A percentile compares a stretch with the other conserved stretches of the same genome.
phyloP scores from a whole-genome alignment of 768 basidiomycete species.

The Chlorophyllum brunneum region DNA sequence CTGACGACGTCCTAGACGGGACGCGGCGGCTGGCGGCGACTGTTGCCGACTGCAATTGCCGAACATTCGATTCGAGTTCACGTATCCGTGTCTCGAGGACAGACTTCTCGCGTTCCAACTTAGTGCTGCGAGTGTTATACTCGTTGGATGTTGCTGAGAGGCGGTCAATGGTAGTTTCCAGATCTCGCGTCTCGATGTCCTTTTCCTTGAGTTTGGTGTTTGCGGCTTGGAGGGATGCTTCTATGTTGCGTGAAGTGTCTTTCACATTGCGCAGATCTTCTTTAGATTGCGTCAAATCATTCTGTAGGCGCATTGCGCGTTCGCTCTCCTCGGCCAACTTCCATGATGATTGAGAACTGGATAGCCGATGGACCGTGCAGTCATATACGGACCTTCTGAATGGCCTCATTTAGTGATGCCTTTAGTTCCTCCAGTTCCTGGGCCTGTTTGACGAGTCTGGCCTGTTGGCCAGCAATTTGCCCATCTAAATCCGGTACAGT shows the following conservation, averaged over 20 bases:
- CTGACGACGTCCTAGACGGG: conserved; percentile 48
- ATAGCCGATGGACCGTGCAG: not conserved
- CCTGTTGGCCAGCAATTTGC: conserved; percentile 45
- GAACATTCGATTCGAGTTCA: conserved; percentile 48
- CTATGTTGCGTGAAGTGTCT: conserved; percentile 47
- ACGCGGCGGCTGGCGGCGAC: conserved; percentile 28
- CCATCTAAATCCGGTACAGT: conserved; percentile 29
- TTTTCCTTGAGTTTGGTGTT: conserved; percentile 49
- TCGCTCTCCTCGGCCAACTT: conserved; percentile 57
- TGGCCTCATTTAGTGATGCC: conserved; percentile 37
- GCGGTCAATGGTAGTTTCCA: conserved; percentile 53
- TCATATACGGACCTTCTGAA: conserved; percentile 40
- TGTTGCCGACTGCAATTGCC: conserved; percentile 30
- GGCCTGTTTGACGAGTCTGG: conserved; percentile 37
- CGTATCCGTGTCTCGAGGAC: conserved; percentile 53
- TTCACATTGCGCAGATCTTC: conserved; percentile 57
- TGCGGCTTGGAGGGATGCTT: conserved; percentile 41
- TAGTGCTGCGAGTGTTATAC: conserved; percentile 35
- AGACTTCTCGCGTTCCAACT: conserved; percentile 55
- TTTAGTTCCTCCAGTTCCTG: conserved; percentile 40
- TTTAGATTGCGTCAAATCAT: conserved; percentile 41
- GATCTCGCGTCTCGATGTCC: conserved; percentile 46
- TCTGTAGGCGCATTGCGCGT: conserved; percentile 53
- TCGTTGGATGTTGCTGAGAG: conserved; percentile 51
- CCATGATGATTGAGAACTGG: conserved; percentile 5